These are phyloP conservation scores for Pinus albicaulis DNA, from an alignment of 75 land plant genomes.

Conservation along the genomic window DNA sequence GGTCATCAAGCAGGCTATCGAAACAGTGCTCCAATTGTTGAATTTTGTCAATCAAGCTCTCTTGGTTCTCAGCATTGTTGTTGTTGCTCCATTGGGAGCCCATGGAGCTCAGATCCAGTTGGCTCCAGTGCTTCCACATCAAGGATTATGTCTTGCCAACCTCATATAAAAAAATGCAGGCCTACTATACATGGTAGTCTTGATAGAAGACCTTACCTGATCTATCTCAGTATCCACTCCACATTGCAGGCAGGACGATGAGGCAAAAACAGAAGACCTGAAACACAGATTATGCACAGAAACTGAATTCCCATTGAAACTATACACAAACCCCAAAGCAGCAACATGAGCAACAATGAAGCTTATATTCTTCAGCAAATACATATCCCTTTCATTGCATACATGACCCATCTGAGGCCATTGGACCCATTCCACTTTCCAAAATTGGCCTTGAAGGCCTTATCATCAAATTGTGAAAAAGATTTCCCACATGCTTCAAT, in stretches of 20 bases:
- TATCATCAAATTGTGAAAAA: conserved; percentile 17
- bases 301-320: background rate
- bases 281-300: conserved; percentile 25
- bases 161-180: conserved; percentile 47
- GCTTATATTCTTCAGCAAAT: conserved; percentile 54
- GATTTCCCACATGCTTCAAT: conserved; percentile 10
- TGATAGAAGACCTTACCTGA: conserved; percentile 9
- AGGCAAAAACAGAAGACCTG: conserved; percentile 33
- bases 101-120: conserved; percentile 21
- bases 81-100: background rate
- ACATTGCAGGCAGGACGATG: conserved; percentile 28
- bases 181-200: background rate
- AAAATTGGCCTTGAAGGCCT: conserved; percentile 10
- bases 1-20: conserved; percentile 56
- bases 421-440: conserved; percentile 28
- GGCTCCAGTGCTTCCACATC: conserved; percentile 28
- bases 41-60: conserved; percentile 13
- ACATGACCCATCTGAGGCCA: conserved; percentile 58
- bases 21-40: conserved; percentile 37
- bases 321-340: conserved; percentile 50
- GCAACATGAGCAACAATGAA: conserved; percentile 49
- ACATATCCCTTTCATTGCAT: conserved; percentile 59
- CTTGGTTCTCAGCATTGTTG: background rate
- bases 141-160: conserved; percentile 19
- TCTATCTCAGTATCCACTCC: conserved; percentile 32